These are phyloP conservation scores for Chrysoporthe puriensis DNA, from an alignment of 2,329 filamentous ascomycete species.

Conservation along the genomic window DNA sequence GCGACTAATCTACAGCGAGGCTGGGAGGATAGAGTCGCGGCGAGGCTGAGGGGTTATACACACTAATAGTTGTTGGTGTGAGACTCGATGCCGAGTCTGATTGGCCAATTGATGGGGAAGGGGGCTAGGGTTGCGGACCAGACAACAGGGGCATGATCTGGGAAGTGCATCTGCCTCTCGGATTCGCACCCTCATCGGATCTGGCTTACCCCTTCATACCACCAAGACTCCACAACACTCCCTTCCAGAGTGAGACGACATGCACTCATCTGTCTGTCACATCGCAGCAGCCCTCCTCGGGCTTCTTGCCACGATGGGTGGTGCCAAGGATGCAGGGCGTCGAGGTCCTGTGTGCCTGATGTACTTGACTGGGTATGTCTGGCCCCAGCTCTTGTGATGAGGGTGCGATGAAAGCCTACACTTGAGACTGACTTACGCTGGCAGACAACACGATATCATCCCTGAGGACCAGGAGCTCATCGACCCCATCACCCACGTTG, in stretches of 20 bases:
- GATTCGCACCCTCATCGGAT: background rate
- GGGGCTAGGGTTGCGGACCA: background rate
- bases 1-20: background rate
- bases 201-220: background rate
- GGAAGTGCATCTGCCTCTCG: background rate
- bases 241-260: background rate
- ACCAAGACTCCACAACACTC: background rate
- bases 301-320: constrained; percentile 13
- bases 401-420: no score
- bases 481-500: constrained; percentile 57
- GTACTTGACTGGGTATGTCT: constrained; percentile 54
- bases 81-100: background rate
- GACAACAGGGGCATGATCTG: background rate
- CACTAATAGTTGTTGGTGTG: background rate
- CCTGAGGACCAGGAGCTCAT: constrained; percentile 43
- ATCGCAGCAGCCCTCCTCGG: constrained; percentile 3
- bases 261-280: background rate
- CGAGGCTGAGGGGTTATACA: background rate
- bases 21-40: no score
- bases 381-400: background rate
- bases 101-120: background rate
- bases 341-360: constrained; percentile 42
- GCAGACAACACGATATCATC: constrained; percentile 52
- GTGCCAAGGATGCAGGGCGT: background rate
- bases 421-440: background rate